A percentile compares a stretch with the other conserved stretches of the same genome.
These are phyloP conservation scores for Calonectria henricotiae DNA, from an alignment of 2,329 filamentous ascomycete genomes.

Conservation along the genomic window DNA sequence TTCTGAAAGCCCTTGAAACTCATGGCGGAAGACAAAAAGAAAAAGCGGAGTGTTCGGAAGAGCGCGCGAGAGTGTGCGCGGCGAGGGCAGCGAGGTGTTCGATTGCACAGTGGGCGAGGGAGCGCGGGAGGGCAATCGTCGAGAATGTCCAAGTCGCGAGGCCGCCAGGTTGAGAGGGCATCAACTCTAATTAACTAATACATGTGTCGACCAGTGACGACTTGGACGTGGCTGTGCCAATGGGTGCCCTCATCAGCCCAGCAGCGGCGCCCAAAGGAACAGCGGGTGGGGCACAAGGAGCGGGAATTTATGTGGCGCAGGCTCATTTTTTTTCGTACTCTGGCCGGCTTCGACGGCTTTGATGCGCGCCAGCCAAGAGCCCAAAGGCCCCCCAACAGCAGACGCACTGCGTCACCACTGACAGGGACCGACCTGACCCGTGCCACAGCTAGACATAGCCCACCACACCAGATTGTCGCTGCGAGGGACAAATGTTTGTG, in stretches of 20 bases:
- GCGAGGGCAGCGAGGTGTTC: conserved; percentile 27
- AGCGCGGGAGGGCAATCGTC: conserved; percentile 38
- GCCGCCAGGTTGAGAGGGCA: conserved; percentile 51
- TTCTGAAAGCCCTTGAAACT: conserved; percentile 98
- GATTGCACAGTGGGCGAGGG: conserved; percentile 29
- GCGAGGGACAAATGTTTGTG: conserved; percentile 26
- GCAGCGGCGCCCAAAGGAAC: conserved; percentile 3
- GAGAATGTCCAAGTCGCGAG: conserved; percentile 49
- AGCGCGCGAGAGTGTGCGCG: conserved; percentile 22
- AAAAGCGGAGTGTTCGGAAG: neutral
- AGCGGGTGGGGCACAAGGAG: conserved; percentile 2
- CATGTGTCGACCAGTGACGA: conserved; percentile 55
- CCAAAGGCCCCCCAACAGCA: conserved; percentile 14
- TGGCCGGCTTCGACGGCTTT: conserved; percentile 31
- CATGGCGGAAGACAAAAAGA: conserved; percentile 71
- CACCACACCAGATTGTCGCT: conserved; percentile 5
- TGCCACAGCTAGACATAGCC: conserved; percentile 26
- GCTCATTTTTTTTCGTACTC: conserved; percentile 31
- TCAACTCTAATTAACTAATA: conserved; percentile 50
- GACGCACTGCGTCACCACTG: conserved; percentile 36
- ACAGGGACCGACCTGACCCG: conserved; percentile 23
- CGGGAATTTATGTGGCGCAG: conserved; percentile 34
- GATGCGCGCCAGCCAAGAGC: conserved; percentile 24
- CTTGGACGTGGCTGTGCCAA: conserved; percentile 52
- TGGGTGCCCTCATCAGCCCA: conserved; percentile 24